Conservation (phyloP, 371 early-diverging fungal genomes). For the Sporodiniella umbellata region DNA sequence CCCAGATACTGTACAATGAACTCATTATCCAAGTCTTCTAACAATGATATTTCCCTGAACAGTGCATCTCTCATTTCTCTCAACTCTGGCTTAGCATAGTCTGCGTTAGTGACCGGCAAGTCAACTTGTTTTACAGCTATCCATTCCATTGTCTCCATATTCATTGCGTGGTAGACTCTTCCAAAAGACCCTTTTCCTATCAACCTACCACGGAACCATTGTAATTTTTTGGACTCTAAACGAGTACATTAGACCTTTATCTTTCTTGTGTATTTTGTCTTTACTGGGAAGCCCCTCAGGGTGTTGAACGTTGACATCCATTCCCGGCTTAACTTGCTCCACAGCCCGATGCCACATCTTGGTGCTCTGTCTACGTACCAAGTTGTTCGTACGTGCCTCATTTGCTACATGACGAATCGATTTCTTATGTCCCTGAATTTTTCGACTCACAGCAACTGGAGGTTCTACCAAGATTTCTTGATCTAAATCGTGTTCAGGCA, state of each 20-base stretch:
- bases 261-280: neutral
- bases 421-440: conserved; percentile 52
- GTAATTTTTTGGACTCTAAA: conserved; percentile 31
- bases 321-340: conserved; percentile 58
- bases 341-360: conserved; percentile 65
- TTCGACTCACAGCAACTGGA: conserved; percentile 13
- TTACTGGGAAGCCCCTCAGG: conserved; percentile 33
- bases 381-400: conserved; percentile 39
- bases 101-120: conserved; percentile 63
- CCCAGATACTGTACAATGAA: conserved; percentile 94
- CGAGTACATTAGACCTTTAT: neutral
- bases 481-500: conserved; percentile 80
- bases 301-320: conserved; percentile 6
- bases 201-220: conserved; percentile 85
- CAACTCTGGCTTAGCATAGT: conserved; percentile 31
- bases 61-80: conserved; percentile 35
- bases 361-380: conserved; percentile 51
- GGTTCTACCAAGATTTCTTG: conserved; percentile 66
- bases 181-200: conserved; percentile 99
- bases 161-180: conserved; percentile 90
- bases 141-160: conserved; percentile 79
- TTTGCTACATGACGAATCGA: conserved; percentile 61
- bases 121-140: conserved; percentile 99
- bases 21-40: conserved; percentile 78
- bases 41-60: conserved; percentile 39